A percentile compares a stretch with the other conserved stretches of the same genome.
These are phyloP conservation scores for Baeospora myosura DNA, from an alignment of 1,284 basidiomycete species.

Conservation along the genomic window DNA sequence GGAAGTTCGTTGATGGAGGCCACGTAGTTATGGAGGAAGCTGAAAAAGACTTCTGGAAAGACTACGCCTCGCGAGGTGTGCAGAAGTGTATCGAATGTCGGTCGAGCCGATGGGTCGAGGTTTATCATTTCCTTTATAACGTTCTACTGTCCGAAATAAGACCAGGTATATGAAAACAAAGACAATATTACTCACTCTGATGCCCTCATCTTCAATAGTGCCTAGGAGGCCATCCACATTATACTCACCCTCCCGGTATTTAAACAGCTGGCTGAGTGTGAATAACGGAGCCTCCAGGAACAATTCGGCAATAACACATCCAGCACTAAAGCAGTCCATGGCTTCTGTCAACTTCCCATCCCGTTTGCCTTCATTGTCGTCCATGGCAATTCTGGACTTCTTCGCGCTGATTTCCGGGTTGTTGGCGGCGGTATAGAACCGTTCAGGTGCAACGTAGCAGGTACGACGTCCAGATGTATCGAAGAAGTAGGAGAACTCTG, in stretches of 20 bases:
- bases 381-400: conserved; percentile 42
- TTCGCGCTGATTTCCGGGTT: conserved; percentile 66
- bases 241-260: conserved; percentile 84
- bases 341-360: conserved; percentile 86
- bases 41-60: conserved; percentile 91
- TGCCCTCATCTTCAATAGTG: conserved; percentile 73
- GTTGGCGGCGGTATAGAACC: conserved; percentile 78
- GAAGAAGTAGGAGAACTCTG: conserved; percentile 97
- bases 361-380: conserved; percentile 39
- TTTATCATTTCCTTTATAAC: conserved; percentile 89
- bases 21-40: conserved; percentile 88
- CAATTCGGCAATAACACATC: conserved; percentile 94
- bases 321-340: conserved; percentile 97
- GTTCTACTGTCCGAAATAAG: conserved; percentile 41
- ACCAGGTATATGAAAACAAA: conserved; percentile 6
- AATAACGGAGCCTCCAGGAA: conserved; percentile 93
- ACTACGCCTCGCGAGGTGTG: conserved; percentile 71
- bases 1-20: conserved; percentile 71
- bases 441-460: conserved; percentile 94
- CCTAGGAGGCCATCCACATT: conserved; percentile 70
- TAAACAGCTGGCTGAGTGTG: conserved; percentile 92
- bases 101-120: conserved; percentile 70
- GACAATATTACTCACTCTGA: conserved; percentile 53
- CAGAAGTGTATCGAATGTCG: conserved; percentile 80
- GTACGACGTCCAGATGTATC: conserved; percentile 91